These are phyloP conservation scores for Entomortierella beljakovae DNA, from an alignment of 192 early-diverging fungal species.

Conservation along the genomic window DNA sequence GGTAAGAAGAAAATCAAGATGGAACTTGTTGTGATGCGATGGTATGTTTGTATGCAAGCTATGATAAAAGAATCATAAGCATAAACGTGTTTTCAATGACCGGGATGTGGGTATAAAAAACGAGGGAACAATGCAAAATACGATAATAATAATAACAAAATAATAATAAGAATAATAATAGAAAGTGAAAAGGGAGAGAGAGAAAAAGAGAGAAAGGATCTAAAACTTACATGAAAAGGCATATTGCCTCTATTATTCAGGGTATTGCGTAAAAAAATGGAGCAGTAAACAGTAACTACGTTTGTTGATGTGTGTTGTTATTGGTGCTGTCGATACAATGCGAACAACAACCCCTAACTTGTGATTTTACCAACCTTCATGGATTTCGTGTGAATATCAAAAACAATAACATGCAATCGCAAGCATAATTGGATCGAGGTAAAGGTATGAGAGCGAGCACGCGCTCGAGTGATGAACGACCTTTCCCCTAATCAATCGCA, in stretches of 20 bases:
- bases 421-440: too few species aligned
- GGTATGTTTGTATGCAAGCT: background rate
- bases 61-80: background rate
- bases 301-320: too few species aligned
- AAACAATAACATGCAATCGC: background rate
- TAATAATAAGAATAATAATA: too few species aligned
- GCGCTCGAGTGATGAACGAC: background rate
- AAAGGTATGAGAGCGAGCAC: too few species aligned
- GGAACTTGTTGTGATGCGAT: background rate
- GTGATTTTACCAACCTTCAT: background rate
- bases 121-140: background rate
- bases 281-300: background rate
- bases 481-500: background rate
- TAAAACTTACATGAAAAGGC: background rate
- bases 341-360: background rate
- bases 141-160: background rate
- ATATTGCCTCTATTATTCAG: background rate
- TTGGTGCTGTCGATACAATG: background rate
- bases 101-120: background rate
- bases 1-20: conserved; percentile 1
- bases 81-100: background rate
- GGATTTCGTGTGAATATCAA: background rate
- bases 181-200: too few species aligned
- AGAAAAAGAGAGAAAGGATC: too few species aligned
- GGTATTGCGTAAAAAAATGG: background rate